Conservation (phyloP, 345 rosid genomes). For the Zanthoxylum bungeanum region DNA sequence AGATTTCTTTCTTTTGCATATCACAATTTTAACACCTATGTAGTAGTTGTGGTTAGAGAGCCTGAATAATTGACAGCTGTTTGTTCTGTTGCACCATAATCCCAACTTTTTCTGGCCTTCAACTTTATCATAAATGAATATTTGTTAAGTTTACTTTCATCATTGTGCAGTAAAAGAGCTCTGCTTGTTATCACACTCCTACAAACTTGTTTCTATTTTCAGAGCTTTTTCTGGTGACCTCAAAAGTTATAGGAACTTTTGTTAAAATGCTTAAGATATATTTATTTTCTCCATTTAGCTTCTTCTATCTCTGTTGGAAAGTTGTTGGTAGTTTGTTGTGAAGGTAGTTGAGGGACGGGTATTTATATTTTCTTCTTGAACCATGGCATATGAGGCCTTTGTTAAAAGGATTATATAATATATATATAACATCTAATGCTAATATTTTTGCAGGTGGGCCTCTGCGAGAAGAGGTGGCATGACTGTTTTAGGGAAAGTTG, state of each 20-base stretch:
- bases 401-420: too few species aligned
- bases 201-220: neutral
- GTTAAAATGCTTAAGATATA: too few species aligned
- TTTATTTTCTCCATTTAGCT: too few species aligned
- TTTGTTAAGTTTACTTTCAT: neutral
- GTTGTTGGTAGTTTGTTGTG: too few species aligned
- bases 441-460: constrained; percentile 58
- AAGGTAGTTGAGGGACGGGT: too few species aligned
- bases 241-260: too few species aligned
- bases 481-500: constrained; percentile 92
- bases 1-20: neutral
- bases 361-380: too few species aligned
- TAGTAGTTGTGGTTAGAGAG: neutral
- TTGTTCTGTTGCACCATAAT: neutral
- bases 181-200: neutral
- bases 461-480: constrained; percentile 82
- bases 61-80: neutral
- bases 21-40: neutral
- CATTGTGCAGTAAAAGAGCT: neutral
- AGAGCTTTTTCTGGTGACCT: neutral
- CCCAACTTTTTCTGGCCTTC: neutral
- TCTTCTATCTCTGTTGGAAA: too few species aligned
- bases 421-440: neutral
- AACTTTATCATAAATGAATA: neutral
- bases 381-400: too few species aligned